Evolutionary conservation across 192 early-diverging fungal species (phyloP).

Genomic region (Pilaira anomala): DNA sequence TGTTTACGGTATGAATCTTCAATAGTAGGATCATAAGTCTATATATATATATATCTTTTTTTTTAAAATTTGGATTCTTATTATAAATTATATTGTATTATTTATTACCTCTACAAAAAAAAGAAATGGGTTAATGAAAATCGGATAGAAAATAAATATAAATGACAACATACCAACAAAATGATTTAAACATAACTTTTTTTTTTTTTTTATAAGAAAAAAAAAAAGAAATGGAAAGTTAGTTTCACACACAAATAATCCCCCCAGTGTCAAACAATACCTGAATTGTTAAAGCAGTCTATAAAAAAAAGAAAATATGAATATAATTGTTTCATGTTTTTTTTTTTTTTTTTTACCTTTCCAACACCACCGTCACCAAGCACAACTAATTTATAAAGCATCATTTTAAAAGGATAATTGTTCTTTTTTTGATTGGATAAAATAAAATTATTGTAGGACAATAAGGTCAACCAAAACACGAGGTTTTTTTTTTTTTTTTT

Average conservation of each 20-base stretch:
- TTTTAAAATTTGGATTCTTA: background rate
- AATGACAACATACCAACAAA: conserved; percentile 37
- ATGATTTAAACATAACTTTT: conserved; percentile 41
- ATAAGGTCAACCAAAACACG: background rate
- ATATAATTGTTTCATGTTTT: background rate
- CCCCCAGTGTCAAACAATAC: conserved; percentile 4
- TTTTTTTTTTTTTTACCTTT: conserved; percentile 18
- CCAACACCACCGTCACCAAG: conserved; percentile 87
- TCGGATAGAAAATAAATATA: background rate
- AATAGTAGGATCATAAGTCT: conserved; percentile 97
- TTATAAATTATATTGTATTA: background rate
- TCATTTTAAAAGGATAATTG: conserved; percentile 53
- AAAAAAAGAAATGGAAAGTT: conserved; percentile 2
- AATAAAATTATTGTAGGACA: background rate
- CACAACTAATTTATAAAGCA: conserved; percentile 95
- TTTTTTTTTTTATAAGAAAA: too few relatives aligned
- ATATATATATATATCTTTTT: background rate
- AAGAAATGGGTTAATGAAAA: background rate
- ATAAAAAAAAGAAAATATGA: background rate
- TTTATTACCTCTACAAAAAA: background rate
- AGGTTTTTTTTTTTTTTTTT: background rate
- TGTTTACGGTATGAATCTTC: conserved; percentile 98
- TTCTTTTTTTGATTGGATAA: conserved; percentile 1
- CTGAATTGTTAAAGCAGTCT: conserved; percentile 43
- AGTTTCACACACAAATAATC: background rate